phyloP scores from a whole-genome alignment of 1,139 yeast genomes.

The Sugiyamaella neomexicana region DNA sequence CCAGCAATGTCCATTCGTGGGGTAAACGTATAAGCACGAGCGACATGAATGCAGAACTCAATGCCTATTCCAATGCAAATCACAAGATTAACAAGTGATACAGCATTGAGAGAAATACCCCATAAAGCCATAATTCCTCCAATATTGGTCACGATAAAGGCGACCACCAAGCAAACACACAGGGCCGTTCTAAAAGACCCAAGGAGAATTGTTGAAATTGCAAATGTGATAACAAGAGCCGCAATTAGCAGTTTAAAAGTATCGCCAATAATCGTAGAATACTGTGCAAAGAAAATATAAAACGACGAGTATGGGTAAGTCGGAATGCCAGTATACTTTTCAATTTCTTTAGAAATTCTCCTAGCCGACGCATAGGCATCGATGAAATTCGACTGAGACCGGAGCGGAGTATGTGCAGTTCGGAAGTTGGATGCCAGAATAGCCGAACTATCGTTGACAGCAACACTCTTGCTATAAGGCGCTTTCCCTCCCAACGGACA shows the following conservation, averaged over 20 bases:
- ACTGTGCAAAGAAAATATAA: slow-evolving; percentile 90
- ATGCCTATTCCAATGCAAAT: slow-evolving; percentile 92
- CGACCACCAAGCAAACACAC: slow-evolving; percentile 58
- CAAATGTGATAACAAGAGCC: slow-evolving; percentile 59
- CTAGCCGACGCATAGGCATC: slow-evolving; percentile 72
- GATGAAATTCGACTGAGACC: slow-evolving; percentile 83
- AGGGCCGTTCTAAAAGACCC: slow-evolving; percentile 67
- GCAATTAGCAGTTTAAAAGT: slow-evolving; percentile 56
- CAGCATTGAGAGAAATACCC: slow-evolving; percentile 81
- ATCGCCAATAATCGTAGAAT: slow-evolving; percentile 58
- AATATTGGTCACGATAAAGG: slow-evolving; percentile 65
- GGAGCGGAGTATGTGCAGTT: slow-evolving; percentile 75
- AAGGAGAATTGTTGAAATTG: slow-evolving; percentile 56
- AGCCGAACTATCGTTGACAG: slow-evolving; percentile 43
- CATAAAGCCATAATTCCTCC: slow-evolving; percentile 79
- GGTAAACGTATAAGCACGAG: slow-evolving; percentile 66
- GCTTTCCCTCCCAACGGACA: slow-evolving; percentile 97
- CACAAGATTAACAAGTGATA: slow-evolving; percentile 80
- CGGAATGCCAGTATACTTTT: slow-evolving; percentile 49
- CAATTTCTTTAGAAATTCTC: slow-evolving; percentile 64
- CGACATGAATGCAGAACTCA: slow-evolving; percentile 87
- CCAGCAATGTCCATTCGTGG: slow-evolving; percentile 29
- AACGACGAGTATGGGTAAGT: slow-evolving; percentile 91
- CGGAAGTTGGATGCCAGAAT: slow-evolving; percentile 69
- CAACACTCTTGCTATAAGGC: slow-evolving; percentile 69